These are phyloP conservation scores for Closterium sp. DNA, from an alignment of 139 green algal genomes.

Conservation along the genomic window DNA sequence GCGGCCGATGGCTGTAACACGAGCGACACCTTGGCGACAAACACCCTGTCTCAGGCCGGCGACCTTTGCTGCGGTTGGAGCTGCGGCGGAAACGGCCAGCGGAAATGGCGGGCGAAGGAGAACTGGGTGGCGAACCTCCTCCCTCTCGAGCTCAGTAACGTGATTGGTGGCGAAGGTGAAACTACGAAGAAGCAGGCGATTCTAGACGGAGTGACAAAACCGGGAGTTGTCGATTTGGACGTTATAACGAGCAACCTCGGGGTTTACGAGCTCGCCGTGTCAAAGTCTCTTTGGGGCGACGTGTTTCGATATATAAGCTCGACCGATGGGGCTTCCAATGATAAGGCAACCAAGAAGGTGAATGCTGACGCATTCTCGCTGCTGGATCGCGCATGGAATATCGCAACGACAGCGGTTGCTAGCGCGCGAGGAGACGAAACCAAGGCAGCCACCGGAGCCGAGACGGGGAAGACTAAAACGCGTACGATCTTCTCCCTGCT, in stretches of 20 bases:
- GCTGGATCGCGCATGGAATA: background rate
- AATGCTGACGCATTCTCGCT: background rate
- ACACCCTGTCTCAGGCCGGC: background rate
- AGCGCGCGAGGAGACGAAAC: background rate
- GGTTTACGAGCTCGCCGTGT: background rate
- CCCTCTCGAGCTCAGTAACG: background rate
- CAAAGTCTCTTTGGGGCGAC: background rate
- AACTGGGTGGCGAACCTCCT: background rate
- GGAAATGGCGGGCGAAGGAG: background rate
- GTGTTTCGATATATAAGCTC: background rate
- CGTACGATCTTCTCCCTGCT: background rate
- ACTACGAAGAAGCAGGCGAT: background rate
- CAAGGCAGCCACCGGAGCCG: background rate
- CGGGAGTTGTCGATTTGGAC: background rate
- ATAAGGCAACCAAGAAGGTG: no score
- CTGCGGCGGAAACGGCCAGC: background rate
- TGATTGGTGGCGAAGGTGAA: background rate
- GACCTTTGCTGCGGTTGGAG: background rate
- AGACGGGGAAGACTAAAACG: background rate
- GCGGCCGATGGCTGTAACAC: background rate
- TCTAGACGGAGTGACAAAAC: background rate
- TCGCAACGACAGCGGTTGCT: background rate
- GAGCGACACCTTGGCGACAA: background rate
- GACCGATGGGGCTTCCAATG: no score
- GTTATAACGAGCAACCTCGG: background rate